These are phyloP conservation scores for Phytophthora nicotianae DNA, from an alignment of 352 stramenopile genomes.

Conservation along the genomic window DNA sequence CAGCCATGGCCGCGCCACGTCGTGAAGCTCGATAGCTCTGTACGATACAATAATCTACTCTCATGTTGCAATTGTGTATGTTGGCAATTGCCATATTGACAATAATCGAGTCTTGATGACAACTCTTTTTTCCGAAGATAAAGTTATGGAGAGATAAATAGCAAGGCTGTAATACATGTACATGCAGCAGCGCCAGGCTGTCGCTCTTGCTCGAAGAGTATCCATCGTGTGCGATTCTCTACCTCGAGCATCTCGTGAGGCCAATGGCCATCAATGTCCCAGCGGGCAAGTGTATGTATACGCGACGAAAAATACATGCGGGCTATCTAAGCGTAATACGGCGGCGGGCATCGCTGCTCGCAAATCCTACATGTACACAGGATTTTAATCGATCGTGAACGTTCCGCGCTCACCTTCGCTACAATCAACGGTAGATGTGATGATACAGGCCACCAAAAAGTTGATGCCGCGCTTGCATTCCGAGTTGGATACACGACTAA, in stretches of 20 bases:
- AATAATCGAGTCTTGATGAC: too few relatives aligned
- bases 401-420: background rate
- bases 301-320: background rate
- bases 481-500: conserved; percentile 5
- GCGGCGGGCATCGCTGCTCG: background rate
- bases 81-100: too few relatives aligned
- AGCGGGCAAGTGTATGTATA: background rate
- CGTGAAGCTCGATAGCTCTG: background rate
- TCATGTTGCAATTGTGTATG: too few relatives aligned
- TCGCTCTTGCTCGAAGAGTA: too few relatives aligned
- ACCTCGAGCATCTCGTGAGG: too few relatives aligned
- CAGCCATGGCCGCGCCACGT: background rate
- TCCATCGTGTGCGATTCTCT: too few relatives aligned
- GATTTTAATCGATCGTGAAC: conserved; percentile 1
- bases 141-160: too few relatives aligned
- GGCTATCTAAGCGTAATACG: conserved; percentile 5
- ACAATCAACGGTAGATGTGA: background rate
- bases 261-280: background rate
- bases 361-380: background rate
- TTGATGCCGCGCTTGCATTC: background rate
- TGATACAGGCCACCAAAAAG: conserved; percentile 9
- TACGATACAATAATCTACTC: background rate
- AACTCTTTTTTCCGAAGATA: too few relatives aligned
- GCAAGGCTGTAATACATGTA: too few relatives aligned
- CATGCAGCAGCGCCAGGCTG: too few relatives aligned